phyloP scores from a whole-genome alignment of 2,329 filamentous ascomycete genomes.

The Aspergillus melleus region DNA sequence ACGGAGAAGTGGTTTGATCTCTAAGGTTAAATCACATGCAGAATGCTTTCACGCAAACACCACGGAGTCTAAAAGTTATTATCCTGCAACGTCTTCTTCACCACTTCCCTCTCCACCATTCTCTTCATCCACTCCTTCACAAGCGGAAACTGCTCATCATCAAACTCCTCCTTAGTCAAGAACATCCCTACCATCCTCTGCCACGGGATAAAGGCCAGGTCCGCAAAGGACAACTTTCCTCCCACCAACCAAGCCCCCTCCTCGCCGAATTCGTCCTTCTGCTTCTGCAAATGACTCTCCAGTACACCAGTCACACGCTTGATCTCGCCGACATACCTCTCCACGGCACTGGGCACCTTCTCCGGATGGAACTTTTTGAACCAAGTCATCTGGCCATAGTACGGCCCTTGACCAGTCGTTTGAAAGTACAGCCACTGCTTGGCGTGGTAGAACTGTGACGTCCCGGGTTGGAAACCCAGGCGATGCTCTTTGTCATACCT shows the following conservation, averaged over 20 bases:
- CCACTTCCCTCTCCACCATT: neutral
- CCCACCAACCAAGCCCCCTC: constrained; percentile 1
- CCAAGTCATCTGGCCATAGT: constrained; percentile 48
- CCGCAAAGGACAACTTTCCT: constrained; percentile 1
- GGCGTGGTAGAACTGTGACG: constrained; percentile 28
- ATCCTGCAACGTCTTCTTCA: neutral
- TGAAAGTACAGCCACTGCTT: constrained; percentile 46
- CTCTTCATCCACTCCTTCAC: neutral
- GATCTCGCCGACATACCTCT: constrained; percentile 46
- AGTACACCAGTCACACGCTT: constrained; percentile 46
- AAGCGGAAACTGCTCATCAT: neutral
- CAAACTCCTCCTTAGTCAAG: neutral
- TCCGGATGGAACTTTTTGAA: constrained; percentile 42
- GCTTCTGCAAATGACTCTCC: constrained; percentile 25
- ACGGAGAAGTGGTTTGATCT: neutral
- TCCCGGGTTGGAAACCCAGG: constrained; percentile 33
- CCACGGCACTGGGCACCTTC: constrained; percentile 40
- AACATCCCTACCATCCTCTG: neutral
- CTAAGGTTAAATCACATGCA: neutral
- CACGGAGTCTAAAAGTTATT: neutral
- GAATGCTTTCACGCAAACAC: neutral
- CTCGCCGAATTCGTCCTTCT: neutral
- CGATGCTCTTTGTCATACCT: constrained; percentile 40
- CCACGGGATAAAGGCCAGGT: constrained; percentile 2
- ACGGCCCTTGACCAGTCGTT: constrained; percentile 47